phyloP scores from a whole-genome alignment of 1,139 yeast species.

The Yamadazyma triangularis region DNA sequence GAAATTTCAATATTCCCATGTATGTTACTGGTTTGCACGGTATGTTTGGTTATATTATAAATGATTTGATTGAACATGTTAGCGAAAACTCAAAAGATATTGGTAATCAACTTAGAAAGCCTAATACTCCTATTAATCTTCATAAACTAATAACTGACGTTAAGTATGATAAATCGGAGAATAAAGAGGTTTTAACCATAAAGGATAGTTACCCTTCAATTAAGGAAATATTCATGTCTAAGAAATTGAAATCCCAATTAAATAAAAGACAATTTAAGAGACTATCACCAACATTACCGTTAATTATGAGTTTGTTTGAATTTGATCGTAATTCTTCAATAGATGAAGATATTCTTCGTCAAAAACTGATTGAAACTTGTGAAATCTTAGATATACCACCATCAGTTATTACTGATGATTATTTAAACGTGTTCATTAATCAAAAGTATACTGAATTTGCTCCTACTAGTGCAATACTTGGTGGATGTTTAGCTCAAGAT shows the following conservation, averaged over 20 bases:
- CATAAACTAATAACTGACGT: slow-evolving; percentile 53
- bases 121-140: slow-evolving; percentile 42
- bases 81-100: slow-evolving; percentile 38
- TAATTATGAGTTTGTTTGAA: slow-evolving; percentile 54
- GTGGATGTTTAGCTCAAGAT: slow-evolving; percentile 90
- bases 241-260: slow-evolving; percentile 39
- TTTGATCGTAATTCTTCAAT: slow-evolving; percentile 22
- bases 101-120: slow-evolving; percentile 48
- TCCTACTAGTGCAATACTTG: slow-evolving; percentile 84
- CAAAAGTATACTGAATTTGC: slow-evolving; percentile 70
- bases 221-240: slow-evolving; percentile 26
- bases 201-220: slow-evolving; percentile 48
- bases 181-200: slow-evolving; percentile 51
- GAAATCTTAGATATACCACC: slow-evolving; percentile 31
- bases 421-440: slow-evolving; percentile 34
- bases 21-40: slow-evolving; percentile 74
- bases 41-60: slow-evolving; percentile 74
- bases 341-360: slow-evolving; percentile 29
- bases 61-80: slow-evolving; percentile 67
- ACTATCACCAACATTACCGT: slow-evolving; percentile 58
- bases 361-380: slow-evolving; percentile 21
- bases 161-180: slow-evolving; percentile 20
- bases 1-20: slow-evolving; percentile 57
- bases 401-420: slow-evolving; percentile 32
- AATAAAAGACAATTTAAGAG: slow-evolving; percentile 54